phyloP scores from a whole-genome alignment of 1,284 basidiomycete species.

The Blastosporella zonata region DNA sequence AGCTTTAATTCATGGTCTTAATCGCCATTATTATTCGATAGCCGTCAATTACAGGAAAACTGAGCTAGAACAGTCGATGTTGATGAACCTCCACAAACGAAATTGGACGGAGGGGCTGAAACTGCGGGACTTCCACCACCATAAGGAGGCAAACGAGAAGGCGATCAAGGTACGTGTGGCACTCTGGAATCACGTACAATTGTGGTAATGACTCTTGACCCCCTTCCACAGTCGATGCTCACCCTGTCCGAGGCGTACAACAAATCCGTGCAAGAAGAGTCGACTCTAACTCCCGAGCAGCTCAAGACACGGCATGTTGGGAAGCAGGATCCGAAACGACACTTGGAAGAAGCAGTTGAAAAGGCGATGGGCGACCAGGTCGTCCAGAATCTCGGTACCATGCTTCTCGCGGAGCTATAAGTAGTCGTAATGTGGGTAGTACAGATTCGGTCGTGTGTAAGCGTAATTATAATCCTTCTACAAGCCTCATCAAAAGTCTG shows the following conservation, averaged over 20 bases:
- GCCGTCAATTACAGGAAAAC: slow-evolving; percentile 97
- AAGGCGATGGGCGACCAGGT: slow-evolving; percentile 96
- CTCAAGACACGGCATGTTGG: slow-evolving; percentile 96
- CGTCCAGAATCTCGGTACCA: slow-evolving; percentile 89
- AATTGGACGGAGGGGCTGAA: slow-evolving; percentile 97
- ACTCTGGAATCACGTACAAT: slow-evolving; percentile 4
- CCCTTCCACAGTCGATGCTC: slow-evolving; percentile 77
- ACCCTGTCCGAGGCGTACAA: slow-evolving; percentile 89
- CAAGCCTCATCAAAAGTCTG: slow-evolving; percentile 4
- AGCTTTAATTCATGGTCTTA: slow-evolving; percentile 92
- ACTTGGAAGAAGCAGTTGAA: slow-evolving; percentile 95
- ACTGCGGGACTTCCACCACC: slow-evolving; percentile 82
- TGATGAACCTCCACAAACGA: slow-evolving; percentile 96
- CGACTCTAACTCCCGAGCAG: slow-evolving; percentile 86
- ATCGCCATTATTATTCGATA: slow-evolving; percentile 96
- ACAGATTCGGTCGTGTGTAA: slow-evolving; percentile 10
- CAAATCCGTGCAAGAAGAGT: slow-evolving; percentile 95
- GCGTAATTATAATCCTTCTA: slow-evolving; percentile 14
- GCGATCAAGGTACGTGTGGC: slow-evolving; percentile 76
- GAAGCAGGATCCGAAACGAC: slow-evolving; percentile 96
- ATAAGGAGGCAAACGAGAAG: slow-evolving; percentile 85
- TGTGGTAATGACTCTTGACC: slow-evolving; percentile 18
- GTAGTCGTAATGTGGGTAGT: slow-evolving; percentile 22
- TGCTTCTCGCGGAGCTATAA: slow-evolving; percentile 87
- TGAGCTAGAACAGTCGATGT: slow-evolving; percentile 95